Base-by-base conservation (phyloP, 371 early-diverging fungal species). In the Mortierella sp. region DNA sequence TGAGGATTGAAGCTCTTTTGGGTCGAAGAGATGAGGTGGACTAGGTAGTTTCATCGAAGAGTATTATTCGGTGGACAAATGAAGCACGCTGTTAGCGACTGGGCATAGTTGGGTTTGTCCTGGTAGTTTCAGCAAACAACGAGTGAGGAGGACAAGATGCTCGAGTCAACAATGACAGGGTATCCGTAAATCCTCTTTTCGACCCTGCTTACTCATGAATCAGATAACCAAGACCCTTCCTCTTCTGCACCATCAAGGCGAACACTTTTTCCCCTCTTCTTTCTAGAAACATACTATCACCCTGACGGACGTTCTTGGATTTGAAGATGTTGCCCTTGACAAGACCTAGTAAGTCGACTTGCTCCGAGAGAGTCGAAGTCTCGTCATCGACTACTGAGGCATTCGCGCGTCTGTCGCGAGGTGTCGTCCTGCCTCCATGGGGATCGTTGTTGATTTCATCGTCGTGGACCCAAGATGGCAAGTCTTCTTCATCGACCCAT, bases 1-100 rank as follows among this genome's bases (percentile, higher is more conserved):
- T 88, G 89, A 11, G 97, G 90, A 58, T 92, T 90, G 71, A 97
- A 98, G 44, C 85, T 86, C 72, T 91, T 93, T 56, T 72, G 73
- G 14, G 72, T 72, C 11, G 73, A 72, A 0, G 79, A 79, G 21
- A 79, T 79, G 43, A 69, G 30, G 50, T 79, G 60, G 7, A 57
- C 79, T 79, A 46, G 16, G 37, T 37, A 5, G 9, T 37, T 37
- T 37, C 37, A 9, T 37, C 9, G 37, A 37, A 37, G 37, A 37
- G 9, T 37, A 37, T 37, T 37, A 9, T 37, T 37, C 9, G 37
- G 3, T 9, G 37, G 37, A 37, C 9, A 37, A 37, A 37, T 37
- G 9, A 37, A 5, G 37, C 9, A 9, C 5, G 9, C 9, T 37
- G 37, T 37, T 37, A 37, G 37, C 37, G 37, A 37, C 9, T 37